A percentile compares a stretch with the other conserved stretches of the same genome.
Evolutionary conservation across 2,329 filamentous ascomycete genomes (phyloP).

Genomic region (Aspergillus piperis): DNA sequence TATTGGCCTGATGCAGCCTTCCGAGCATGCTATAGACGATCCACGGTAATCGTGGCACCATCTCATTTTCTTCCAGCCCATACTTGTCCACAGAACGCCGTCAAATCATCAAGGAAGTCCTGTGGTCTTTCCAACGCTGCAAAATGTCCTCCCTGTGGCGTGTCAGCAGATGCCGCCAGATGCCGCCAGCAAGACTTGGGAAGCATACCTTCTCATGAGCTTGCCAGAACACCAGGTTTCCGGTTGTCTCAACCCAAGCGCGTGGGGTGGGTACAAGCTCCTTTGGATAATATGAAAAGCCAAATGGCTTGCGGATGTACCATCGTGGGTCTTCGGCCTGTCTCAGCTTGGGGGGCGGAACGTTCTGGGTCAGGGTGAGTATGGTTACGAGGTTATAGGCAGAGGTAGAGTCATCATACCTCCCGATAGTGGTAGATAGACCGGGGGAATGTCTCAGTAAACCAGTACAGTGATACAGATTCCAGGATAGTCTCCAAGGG

Average conservation of each 20-base stretch:
- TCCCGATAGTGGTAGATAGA: constrained; percentile 39
- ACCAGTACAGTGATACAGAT: constrained; percentile 41
- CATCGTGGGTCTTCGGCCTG: constrained; percentile 9
- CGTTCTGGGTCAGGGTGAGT: constrained; percentile 3
- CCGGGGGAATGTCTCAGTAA: constrained; percentile 39
- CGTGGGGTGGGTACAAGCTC: constrained; percentile 47
- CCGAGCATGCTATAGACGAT: neutral
- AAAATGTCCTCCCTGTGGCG: constrained; percentile 55
- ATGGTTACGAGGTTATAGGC: neutral
- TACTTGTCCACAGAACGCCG: constrained; percentile 36
- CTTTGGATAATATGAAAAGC: constrained; percentile 49
- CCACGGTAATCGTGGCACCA: neutral
- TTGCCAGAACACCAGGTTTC: constrained; percentile 43
- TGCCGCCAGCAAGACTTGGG: neutral
- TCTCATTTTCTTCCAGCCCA: constrained; percentile 20
- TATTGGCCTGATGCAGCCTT: neutral
- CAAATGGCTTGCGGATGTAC: constrained; percentile 49
- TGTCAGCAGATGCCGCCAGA: neutral
- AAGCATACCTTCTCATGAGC: constrained; percentile 35
- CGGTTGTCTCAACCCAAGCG: constrained; percentile 39
- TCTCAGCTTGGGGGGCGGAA: constrained; percentile 4
- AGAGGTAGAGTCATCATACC: constrained; percentile 16
- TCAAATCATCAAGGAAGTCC: constrained; percentile 48
- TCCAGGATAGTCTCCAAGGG: constrained; percentile 36
- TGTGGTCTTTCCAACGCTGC: constrained; percentile 49